Base-by-base conservation (phyloP, 331 rosid genomes). In the Pyracantha coccinea region DNA sequence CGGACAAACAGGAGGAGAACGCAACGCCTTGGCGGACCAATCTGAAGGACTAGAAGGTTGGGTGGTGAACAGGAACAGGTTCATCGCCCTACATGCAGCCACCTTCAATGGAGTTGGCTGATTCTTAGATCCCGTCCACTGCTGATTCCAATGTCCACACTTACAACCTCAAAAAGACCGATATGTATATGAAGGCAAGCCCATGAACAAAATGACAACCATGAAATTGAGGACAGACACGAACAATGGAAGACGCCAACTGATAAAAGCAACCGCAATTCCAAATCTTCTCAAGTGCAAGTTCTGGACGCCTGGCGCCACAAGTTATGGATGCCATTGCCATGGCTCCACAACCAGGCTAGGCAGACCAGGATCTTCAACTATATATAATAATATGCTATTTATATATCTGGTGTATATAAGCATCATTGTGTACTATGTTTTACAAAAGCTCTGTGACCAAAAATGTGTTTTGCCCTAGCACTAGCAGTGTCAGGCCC, bases 301-400 rank as follows among this genome's bases (percentile, higher is more conserved):
- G 47, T 41, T 41, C 47, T 3, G 47, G 47, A 41, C 0, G 15
- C 47, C 47, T 41, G 15, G 47, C 15, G 47, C 47, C 47, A 52
- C 58, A 52, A 19, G 23, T 15, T 52, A 52, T 24, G 66, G 66
- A 60, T 41, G 47, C 15, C 47, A 41, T 41, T 59, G 41, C 67
- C 66, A 16, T 28, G 68, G 28, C 78, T 33, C 83, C 82, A 62
- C 15, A 7, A 57, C 8, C 66, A 45, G 25, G 19, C 35, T 77
- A 52, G 79, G 29, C 35, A 35, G 63, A 67, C 32, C 12, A 28
- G 25, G 45, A 47, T 27, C 57, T 62, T 15, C 68, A 41, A 41
- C 47, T 11, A 41, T 38, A 3, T 69, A 31, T 45, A 38, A 69
- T 32, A 68, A 19, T 38, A 38, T 35, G 60, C 31, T 55, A 14